phyloP scores from a whole-genome alignment of 306 rosid species.

The Quercus parvula region DNA sequence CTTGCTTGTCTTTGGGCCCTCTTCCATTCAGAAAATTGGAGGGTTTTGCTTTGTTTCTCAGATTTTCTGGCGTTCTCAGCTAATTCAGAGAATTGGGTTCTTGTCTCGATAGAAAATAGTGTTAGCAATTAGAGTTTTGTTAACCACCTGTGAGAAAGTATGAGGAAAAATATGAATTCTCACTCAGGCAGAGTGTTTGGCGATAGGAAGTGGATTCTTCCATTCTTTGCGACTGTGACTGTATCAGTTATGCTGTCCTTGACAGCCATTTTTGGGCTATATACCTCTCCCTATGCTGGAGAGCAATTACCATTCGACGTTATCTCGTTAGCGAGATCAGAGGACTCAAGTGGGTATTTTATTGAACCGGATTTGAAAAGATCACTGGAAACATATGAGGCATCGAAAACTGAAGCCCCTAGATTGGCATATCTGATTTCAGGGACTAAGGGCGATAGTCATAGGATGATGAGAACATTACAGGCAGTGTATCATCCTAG shows the following conservation, averaged over 20 bases:
- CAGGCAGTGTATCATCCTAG: slow-evolving; percentile 92
- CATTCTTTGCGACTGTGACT: slow-evolving; percentile 77
- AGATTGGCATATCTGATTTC: slow-evolving; percentile 94
- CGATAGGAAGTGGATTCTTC: slow-evolving; percentile 81
- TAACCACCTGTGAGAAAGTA: slow-evolving; percentile 30
- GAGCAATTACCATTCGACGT: slow-evolving; percentile 61
- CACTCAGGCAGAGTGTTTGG: slow-evolving; percentile 77
- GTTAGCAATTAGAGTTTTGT: slow-evolving; percentile 8
- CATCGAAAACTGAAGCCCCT: slow-evolving; percentile 42
- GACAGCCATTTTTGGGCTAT: slow-evolving; percentile 55
- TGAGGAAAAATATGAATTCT: slow-evolving; percentile 83
- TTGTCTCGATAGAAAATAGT: slow-evolving; percentile 9
- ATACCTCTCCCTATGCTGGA: slow-evolving; percentile 43
- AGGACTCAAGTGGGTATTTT: slow-evolving; percentile 58
- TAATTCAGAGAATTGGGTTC: slow-evolving; percentile 29
- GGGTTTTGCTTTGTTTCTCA: slow-evolving; percentile 32
- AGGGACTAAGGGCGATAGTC: slow-evolving; percentile 95
- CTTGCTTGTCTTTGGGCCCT: slow-evolving; percentile 16
- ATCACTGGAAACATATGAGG: slow-evolving; percentile 27
- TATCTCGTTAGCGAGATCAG: slow-evolving; percentile 45
- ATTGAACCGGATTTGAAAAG: slow-evolving; percentile 66
- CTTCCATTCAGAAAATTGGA: slow-evolving; percentile 19
- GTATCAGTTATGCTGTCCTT: slow-evolving; percentile 61
- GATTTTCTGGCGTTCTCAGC: slow-evolving; percentile 22
- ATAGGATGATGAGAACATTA: slow-evolving; percentile 91